Evolutionary conservation across 1,284 basidiomycete species (phyloP).

Genomic region (Fomitopsis pinicola): DNA sequence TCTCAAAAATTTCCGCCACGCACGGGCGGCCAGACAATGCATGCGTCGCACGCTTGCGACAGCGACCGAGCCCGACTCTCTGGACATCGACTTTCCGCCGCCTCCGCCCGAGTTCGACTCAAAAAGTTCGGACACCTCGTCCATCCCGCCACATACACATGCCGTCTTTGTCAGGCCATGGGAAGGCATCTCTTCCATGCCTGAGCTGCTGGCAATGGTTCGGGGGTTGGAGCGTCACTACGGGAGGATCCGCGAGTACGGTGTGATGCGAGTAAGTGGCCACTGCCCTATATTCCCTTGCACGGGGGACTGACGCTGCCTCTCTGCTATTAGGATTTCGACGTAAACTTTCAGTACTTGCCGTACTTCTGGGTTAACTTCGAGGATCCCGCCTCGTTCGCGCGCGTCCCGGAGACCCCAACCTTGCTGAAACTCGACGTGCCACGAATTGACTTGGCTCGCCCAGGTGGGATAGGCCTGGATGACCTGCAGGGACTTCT

Average conservation of each 20-base stretch:
- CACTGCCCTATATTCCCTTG: not conserved
- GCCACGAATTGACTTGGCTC: conserved; percentile 13
- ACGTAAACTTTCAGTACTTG: conserved; percentile 36
- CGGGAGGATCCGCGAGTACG: conserved; percentile 46
- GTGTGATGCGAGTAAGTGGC: conserved; percentile 40
- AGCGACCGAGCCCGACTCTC: not conserved
- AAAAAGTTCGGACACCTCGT: not conserved
- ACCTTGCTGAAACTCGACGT: conserved; percentile 18
- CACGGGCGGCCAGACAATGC: not conserved
- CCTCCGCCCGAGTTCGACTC: not conserved
- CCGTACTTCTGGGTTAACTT: conserved; percentile 40
- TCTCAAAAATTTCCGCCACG: not conserved
- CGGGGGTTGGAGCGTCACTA: conserved; percentile 53
- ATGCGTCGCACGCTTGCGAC: not conserved
- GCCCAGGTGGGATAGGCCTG: conserved; percentile 32
- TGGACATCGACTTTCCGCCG: not conserved
- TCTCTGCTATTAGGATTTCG: conserved; percentile 38
- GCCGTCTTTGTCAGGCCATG: conserved; percentile 34
- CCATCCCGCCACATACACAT: conserved; percentile 1
- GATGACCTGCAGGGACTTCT: conserved; percentile 26
- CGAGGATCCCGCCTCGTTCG: conserved; percentile 34
- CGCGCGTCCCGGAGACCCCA: conserved; percentile 26
- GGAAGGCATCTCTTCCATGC: conserved; percentile 35
- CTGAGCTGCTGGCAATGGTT: conserved; percentile 46
- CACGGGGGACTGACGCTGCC: not conserved